Conservation (phyloP, 2,329 filamentous ascomycete species). For the Trichoderma sp. region DNA sequence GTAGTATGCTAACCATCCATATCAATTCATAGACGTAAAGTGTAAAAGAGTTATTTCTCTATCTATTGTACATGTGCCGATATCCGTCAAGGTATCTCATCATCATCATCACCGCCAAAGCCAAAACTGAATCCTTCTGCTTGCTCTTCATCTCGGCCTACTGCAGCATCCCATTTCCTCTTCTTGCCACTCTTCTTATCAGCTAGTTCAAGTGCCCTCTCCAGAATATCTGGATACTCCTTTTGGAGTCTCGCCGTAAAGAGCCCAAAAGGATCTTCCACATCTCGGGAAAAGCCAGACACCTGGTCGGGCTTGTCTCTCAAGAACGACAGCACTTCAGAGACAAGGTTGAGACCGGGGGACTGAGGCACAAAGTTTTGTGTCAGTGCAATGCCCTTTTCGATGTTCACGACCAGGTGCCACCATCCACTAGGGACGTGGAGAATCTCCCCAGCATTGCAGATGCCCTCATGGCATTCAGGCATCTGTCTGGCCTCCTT, state of each 20-base stretch:
- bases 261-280: slow-evolving; percentile 71
- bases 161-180: slow-evolving; percentile 82
- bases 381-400: slow-evolving; percentile 82
- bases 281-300: slow-evolving; percentile 75
- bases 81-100: slow-evolving; percentile 41
- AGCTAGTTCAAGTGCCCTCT: slow-evolving; percentile 64
- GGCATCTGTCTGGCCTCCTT: slow-evolving; percentile 72
- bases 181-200: slow-evolving; percentile 68
- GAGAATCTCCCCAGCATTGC: slow-evolving; percentile 78
- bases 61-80: background rate
- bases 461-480: slow-evolving; percentile 85
- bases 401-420: slow-evolving; percentile 91
- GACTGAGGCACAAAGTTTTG: slow-evolving; percentile 89
- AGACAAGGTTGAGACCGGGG: slow-evolving; percentile 57
- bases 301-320: slow-evolving; percentile 81
- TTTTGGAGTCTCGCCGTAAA: slow-evolving; percentile 70
- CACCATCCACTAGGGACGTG: slow-evolving; percentile 96
- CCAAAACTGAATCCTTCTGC: slow-evolving; percentile 46
- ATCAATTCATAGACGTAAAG: background rate
- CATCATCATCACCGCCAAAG: slow-evolving; percentile 48
- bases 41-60: background rate
- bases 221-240: slow-evolving; percentile 66
- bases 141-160: slow-evolving; percentile 44
- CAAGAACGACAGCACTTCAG: slow-evolving; percentile 77
- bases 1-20: background rate